phyloP scores from a whole-genome alignment of 1,284 basidiomycete genomes.

The Taiwanofungus camphoratus region DNA sequence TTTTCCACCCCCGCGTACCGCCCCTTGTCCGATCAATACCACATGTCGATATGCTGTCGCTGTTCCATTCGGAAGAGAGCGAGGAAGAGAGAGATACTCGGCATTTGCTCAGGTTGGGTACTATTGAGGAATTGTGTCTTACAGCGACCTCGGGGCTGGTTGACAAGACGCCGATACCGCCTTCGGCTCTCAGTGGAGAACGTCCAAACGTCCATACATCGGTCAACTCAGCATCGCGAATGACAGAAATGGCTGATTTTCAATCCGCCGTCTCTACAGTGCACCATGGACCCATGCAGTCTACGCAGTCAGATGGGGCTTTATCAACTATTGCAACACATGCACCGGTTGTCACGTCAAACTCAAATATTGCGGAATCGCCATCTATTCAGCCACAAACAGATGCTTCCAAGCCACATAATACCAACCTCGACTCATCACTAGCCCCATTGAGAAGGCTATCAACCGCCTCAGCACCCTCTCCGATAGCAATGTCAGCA shows the following conservation, averaged over 20 bases:
- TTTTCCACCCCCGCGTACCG: constrained; percentile 72
- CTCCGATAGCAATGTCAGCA: constrained; percentile 1
- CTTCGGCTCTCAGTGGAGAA: background rate
- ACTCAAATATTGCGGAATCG: background rate
- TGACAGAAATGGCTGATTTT: background rate
- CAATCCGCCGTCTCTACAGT: background rate
- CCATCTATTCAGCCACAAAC: background rate
- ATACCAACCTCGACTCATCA: background rate
- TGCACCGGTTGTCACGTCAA: background rate
- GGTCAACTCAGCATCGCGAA: background rate
- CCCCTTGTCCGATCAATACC: constrained; percentile 66
- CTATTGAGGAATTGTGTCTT: background rate
- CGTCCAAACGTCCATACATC: background rate
- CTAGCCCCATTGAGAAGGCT: background rate
- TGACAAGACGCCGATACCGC: background rate
- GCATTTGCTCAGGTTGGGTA: constrained; percentile 33
- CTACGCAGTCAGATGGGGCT: too few species aligned
- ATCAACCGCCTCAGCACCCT: background rate
- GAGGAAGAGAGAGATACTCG: constrained; percentile 50
- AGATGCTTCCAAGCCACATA: background rate
- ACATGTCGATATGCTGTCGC: constrained; percentile 51
- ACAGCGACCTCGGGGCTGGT: background rate
- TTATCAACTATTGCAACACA: background rate
- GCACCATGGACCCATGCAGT: too few species aligned
- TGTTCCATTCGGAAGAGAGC: constrained; percentile 57